A percentile compares a stretch with the other conserved stretches of the same genome.
phyloP scores from a whole-genome alignment of 306 rosid species.

The Fragaria vesca region DNA sequence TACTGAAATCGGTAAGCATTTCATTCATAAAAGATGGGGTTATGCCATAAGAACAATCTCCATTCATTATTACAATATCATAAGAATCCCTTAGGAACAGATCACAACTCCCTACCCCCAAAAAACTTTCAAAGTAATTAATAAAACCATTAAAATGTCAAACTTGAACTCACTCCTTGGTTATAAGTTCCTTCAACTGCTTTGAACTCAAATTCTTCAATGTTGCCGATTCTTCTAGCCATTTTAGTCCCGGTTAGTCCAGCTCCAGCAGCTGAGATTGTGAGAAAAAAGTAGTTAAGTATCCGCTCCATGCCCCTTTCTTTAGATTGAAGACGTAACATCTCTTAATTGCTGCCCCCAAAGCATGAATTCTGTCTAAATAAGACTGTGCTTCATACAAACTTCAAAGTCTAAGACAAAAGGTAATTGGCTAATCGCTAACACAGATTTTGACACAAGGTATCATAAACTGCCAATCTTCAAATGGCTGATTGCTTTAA shows the following conservation, averaged over 20 bases:
- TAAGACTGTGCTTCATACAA: not conserved
- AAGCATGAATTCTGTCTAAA: not conserved
- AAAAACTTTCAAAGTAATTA: not conserved
- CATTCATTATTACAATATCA: not conserved
- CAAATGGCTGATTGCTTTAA: not conserved
- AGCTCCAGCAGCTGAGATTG: conserved; percentile 55
- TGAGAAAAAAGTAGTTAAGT: conserved; percentile 27
- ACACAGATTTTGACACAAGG: not conserved
- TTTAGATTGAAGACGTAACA: not conserved
- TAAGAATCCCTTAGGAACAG: not conserved
- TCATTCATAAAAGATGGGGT: not conserved
- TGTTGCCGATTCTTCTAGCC: conserved; percentile 57
- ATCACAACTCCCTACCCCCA: not conserved
- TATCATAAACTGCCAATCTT: not conserved
- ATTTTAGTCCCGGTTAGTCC: conserved; percentile 58
- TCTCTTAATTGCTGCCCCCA: not conserved
- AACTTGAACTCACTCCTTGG: conserved; percentile 52
- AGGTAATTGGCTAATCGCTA: not conserved
- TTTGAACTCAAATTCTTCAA: conserved; percentile 63
- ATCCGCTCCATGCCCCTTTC: conserved; percentile 4
- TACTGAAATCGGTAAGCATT: conserved; percentile 20
- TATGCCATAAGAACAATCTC: not conserved
- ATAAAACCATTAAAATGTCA: not conserved
- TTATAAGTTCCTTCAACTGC: conserved; percentile 36
- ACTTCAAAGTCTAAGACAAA: not conserved